Evolutionary conservation across 2,329 filamentous ascomycete genomes (phyloP).

Genomic region (Penicillium concentricum): DNA sequence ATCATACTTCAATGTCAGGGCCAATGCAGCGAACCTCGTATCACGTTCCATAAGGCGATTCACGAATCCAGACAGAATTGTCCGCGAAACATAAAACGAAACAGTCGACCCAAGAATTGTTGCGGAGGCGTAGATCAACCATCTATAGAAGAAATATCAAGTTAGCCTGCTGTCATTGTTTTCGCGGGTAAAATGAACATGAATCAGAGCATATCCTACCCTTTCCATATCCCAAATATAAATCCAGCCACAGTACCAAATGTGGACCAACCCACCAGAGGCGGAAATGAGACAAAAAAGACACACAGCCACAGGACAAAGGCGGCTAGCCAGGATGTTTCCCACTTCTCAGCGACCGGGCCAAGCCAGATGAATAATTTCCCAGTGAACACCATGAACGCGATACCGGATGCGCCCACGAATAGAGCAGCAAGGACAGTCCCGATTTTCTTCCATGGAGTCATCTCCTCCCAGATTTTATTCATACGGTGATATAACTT

Average conservation of each 20-base stretch:
- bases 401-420: slow-evolving; percentile 57
- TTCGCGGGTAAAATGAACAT: background rate
- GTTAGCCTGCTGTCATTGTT: slow-evolving; percentile 5
- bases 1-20: slow-evolving; percentile 84
- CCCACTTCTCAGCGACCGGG: slow-evolving; percentile 74
- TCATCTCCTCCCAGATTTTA: slow-evolving; percentile 42
- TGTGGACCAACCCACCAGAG: slow-evolving; percentile 82
- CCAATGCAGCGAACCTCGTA: slow-evolving; percentile 81
- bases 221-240: slow-evolving; percentile 68
- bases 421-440: slow-evolving; percentile 54
- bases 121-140: slow-evolving; percentile 77
- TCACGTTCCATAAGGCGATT: slow-evolving; percentile 77
- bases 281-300: slow-evolving; percentile 78
- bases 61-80: slow-evolving; percentile 75
- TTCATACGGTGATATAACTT: slow-evolving; percentile 33
- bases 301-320: slow-evolving; percentile 72
- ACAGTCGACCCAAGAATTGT: slow-evolving; percentile 75
- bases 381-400: slow-evolving; percentile 76
- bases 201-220: slow-evolving; percentile 49
- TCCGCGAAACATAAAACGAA: slow-evolving; percentile 78
- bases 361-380: slow-evolving; percentile 73
- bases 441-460: slow-evolving; percentile 60
- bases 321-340: slow-evolving; percentile 68
- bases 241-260: slow-evolving; percentile 69
- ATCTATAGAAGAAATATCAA: slow-evolving; percentile 53